Evolutionary conservation across 1,284 basidiomycete genomes (phyloP), one percentile per base, ranked within the genome.

Genomic region (Trichosporon coremiiforme): DNA sequence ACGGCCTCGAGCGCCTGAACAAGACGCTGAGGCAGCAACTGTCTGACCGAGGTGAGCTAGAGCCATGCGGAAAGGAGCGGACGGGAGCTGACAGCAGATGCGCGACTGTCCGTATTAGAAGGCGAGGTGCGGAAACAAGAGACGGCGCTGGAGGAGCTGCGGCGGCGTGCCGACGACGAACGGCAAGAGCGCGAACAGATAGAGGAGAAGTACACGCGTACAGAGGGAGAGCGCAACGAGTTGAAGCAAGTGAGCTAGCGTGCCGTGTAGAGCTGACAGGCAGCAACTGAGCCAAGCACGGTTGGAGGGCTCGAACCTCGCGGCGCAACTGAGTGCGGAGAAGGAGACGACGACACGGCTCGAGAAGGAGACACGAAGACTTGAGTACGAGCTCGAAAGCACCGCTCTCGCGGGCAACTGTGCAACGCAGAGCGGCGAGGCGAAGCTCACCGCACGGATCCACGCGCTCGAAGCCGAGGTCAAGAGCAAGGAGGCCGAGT

Each of bases 1-100:
- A 81, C 68, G 80, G 76, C 41, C 73, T 79, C 10, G 81, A 84
- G 47, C 74, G 77, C 57, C 72, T 80, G 70, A 74, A 80, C 67
- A 77, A 73, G 55, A 78, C 77, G 47, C 71, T 83, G 17, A 83
- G 80, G 68, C 72, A 74, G 66, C 79, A 80, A 67, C 57, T 84
- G 15, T 68, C 73, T 1, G 75, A 78, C 31, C 80, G 81, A 72
- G 81, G 82, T 84, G 29, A 57, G 78, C 17, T n/a, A n/a, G n/a
- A n/a, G n/a, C n/a, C n/a, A n/a, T n/a, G n/a, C n/a, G n/a, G n/a
- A n/a, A n/a, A n/a, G n/a, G n/a, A n/a, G n/a, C n/a, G n/a, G n/a
- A n/a, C n/a, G n/a, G n/a, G n/a, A n/a, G n/a, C n/a, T 63, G 65
- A 41, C 57, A 25, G 8, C 31, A 60, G 57, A 72, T 8, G 57